Base-by-base conservation (phyloP, 768 basidiomycete genomes). In the Boletus huronensis region DNA sequence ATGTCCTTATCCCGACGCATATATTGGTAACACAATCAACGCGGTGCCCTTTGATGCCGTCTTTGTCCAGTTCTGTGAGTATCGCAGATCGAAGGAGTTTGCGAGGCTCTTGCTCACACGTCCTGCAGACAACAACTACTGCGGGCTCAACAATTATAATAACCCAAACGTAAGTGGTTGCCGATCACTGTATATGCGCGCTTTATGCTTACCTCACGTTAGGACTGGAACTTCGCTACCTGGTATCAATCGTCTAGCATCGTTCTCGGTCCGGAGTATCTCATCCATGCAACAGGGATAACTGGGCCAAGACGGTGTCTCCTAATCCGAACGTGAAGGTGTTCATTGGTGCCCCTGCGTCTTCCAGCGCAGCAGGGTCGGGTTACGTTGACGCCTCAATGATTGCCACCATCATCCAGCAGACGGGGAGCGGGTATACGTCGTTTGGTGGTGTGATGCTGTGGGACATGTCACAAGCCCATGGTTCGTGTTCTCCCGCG, bases 1-100 rank as follows among this genome's bases (percentile, higher is more conserved):
- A 53, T 81, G 80, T 54, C 75, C 77, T 16, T 81, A 72, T 68
- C 80, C 79, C 0, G 79, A 81, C 52, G 74, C 77, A 8, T 74
- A 74, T 45, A 64, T 81, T 3, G 75, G 77, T 6, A 51, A 66
- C 13, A 74, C 76, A 7, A 44, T 81, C 34, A 75, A 79, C 48
- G 64, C 69, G 0, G 75, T 77, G 13, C 62, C 65, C 0, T 80
- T 81, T 52, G 79, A 81, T 55, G 79, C 78, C 0, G 68, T 81
- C 35, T 81, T 77, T 53, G 79, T 81, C 8, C 80, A 81, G 53
- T 80, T 80, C 65, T 79, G 79, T 60, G 45, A 13, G 65, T 53
- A 10, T 21, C 17, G 1, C 13, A 2, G n/a, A 14, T 48, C 7
- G 36, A 29, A 32, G 6, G 26, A 2, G 11, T 26, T 26, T 28